Conservation (phyloP, 2,329 filamentous ascomycete species). For the Coniochaeta ligniaria region DNA sequence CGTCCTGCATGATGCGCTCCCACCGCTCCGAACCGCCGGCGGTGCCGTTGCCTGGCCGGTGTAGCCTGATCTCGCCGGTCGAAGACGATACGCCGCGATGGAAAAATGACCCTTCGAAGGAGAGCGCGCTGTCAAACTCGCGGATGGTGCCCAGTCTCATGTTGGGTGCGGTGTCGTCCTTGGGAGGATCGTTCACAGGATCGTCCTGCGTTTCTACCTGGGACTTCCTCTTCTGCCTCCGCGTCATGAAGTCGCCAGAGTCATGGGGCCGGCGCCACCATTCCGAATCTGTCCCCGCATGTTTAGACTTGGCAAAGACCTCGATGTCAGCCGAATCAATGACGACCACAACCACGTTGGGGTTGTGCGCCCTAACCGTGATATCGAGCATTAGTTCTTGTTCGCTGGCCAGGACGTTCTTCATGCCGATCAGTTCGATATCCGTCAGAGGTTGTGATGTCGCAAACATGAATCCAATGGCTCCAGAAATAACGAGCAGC, state of each 20-base stretch:
- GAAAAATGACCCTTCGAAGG: constrained; percentile 86
- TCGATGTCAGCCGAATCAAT: constrained; percentile 84
- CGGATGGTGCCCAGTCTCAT: constrained; percentile 88
- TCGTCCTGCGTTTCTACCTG: constrained; percentile 17
- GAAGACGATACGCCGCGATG: constrained; percentile 65
- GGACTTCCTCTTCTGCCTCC: background rate
- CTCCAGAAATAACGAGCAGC: constrained; percentile 73
- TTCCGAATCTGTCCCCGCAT: constrained; percentile 64
- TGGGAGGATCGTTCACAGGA: constrained; percentile 47
- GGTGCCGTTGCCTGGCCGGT: constrained; percentile 81
- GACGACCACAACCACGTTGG: constrained; percentile 83
- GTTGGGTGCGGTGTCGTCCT: constrained; percentile 66
- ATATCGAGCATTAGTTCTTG: constrained; percentile 94
- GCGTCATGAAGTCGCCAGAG: constrained; percentile 1
- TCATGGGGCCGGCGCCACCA: constrained; percentile 44
- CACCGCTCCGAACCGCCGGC: constrained; percentile 79
- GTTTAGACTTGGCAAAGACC: constrained; percentile 89
- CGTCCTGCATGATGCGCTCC: constrained; percentile 84
- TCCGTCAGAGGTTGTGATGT: constrained; percentile 81
- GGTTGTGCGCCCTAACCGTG: constrained; percentile 80
- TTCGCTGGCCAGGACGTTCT: constrained; percentile 86
- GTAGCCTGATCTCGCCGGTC: constrained; percentile 74
- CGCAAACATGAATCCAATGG: constrained; percentile 82
- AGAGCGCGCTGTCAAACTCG: constrained; percentile 78
- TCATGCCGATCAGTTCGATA: constrained; percentile 72